Evolutionary conservation across 306 rosid genomes (phyloP).

Genomic region (Sindora glabra): DNA sequence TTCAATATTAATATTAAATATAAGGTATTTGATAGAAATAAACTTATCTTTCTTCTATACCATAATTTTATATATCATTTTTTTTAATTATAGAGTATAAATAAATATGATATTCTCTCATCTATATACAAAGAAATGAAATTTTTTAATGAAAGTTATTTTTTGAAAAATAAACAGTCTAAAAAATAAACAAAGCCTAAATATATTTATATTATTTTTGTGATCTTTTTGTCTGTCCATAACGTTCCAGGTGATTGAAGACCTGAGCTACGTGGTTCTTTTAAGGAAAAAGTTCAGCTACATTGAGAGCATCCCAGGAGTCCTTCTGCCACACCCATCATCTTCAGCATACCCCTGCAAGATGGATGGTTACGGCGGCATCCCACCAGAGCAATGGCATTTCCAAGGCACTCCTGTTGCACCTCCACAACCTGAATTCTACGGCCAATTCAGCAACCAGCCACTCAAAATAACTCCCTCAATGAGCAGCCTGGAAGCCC

Average conservation of each 20-base stretch:
- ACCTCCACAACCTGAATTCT: constrained; percentile 26
- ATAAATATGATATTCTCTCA: too few relatives aligned
- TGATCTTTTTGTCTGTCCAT: background rate
- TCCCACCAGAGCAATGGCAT: constrained; percentile 63
- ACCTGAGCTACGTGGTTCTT: constrained; percentile 73
- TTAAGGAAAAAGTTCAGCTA: constrained; percentile 79
- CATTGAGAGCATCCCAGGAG: constrained; percentile 97
- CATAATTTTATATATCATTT: too few relatives aligned
- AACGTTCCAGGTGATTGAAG: constrained; percentile 65
- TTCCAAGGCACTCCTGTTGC: constrained; percentile 40
- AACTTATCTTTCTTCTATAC: too few relatives aligned
- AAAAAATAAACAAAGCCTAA: too few relatives aligned
- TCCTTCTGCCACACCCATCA: constrained; percentile 90
- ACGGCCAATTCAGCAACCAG: constrained; percentile 30
- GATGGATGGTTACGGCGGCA: constrained; percentile 27
- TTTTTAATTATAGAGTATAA: too few relatives aligned
- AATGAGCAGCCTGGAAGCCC: constrained; percentile 73
- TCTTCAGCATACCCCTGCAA: constrained; percentile 49
- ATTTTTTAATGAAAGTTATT: too few relatives aligned
- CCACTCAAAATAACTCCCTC: constrained; percentile 55
- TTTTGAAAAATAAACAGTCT: too few relatives aligned
- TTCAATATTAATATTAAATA: too few relatives aligned
- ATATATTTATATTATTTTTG: too few relatives aligned
- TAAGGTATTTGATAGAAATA: too few relatives aligned
- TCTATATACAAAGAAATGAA: too few relatives aligned